A percentile compares a stretch with the other conserved stretches of the same genome.
Evolutionary conservation across 1,284 basidiomycete species (phyloP).

Genomic region (Cutaneotrichosporon sp.): DNA sequence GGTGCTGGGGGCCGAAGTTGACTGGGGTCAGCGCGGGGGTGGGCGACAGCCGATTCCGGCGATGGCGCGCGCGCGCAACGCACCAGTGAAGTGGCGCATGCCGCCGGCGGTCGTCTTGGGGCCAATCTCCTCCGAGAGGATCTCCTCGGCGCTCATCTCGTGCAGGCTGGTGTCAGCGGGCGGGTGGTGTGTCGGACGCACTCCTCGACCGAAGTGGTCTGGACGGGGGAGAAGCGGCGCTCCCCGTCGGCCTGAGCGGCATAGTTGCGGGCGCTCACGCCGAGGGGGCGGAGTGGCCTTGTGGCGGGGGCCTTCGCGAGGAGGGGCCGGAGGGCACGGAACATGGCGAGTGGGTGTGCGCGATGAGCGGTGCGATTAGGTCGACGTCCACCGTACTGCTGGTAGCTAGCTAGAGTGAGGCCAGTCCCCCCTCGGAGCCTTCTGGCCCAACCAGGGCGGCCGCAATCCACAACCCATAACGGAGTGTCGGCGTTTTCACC

Average conservation of each 20-base stretch:
- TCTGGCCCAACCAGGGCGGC: conserved; percentile 8
- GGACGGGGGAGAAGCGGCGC: conserved; percentile 54
- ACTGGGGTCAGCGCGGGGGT: conserved; percentile 58
- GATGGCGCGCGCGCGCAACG: conserved; percentile 29
- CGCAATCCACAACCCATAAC: neutral
- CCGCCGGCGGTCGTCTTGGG: conserved; percentile 64
- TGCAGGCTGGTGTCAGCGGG: conserved; percentile 59
- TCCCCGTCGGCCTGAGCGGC: conserved; percentile 60
- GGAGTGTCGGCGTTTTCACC: conserved; percentile 6
- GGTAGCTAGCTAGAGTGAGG: too few species aligned
- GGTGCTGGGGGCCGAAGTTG: conserved; percentile 97
- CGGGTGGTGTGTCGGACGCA: conserved; percentile 27
- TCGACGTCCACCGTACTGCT: conserved; percentile 1
- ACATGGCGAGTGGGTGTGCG: conserved; percentile 30
- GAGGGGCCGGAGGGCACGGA: conserved; percentile 46
- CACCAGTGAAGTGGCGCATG: conserved; percentile 89
- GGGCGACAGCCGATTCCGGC: neutral
- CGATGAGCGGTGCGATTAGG: conserved; percentile 18
- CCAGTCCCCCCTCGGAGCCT: too few species aligned
- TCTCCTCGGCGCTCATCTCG: conserved; percentile 70
- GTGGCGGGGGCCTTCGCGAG: conserved; percentile 32
- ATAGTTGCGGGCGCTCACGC: conserved; percentile 22
- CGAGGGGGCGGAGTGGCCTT: conserved; percentile 34
- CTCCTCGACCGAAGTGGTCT: conserved; percentile 53
- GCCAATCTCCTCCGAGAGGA: conserved; percentile 72